Evolutionary conservation across 306 rosid species (phyloP).

Genomic region (Vicia sativa): DNA sequence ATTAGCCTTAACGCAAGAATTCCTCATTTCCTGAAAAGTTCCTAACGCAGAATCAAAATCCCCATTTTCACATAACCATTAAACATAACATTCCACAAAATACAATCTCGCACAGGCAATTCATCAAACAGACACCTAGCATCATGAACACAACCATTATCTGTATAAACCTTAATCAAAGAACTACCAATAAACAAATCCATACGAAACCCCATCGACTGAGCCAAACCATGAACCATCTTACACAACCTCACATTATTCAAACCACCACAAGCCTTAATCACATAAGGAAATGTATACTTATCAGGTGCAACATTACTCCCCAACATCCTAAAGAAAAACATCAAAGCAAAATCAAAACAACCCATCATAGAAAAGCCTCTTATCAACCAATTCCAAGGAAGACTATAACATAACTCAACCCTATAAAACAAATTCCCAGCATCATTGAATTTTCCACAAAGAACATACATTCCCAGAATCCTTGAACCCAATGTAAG

Average conservation of each 20-base stretch:
- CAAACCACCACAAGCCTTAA: slow-evolving; percentile 77
- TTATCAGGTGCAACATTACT: slow-evolving; percentile 69
- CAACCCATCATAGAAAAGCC: slow-evolving; percentile 60
- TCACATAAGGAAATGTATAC: slow-evolving; percentile 83
- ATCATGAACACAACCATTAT: slow-evolving; percentile 58
- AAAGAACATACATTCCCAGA: slow-evolving; percentile 68
- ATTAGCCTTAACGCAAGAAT: slow-evolving; percentile 45
- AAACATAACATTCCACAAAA: slow-evolving; percentile 88
- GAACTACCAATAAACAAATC: slow-evolving; percentile 78
- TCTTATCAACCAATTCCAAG: slow-evolving; percentile 92
- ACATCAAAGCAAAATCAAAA: slow-evolving; percentile 60
- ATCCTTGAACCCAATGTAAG: slow-evolving; percentile 47
- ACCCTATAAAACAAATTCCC: slow-evolving; percentile 61
- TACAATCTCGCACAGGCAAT: slow-evolving; percentile 59
- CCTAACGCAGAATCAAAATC: slow-evolving; percentile 50
- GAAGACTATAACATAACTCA: slow-evolving; percentile 50
- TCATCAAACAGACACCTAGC: slow-evolving; percentile 69
- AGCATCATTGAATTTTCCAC: slow-evolving; percentile 59
- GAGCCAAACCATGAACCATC: slow-evolving; percentile 52
- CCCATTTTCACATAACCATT: slow-evolving; percentile 63
- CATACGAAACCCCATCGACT: slow-evolving; percentile 52
- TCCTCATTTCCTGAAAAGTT: slow-evolving; percentile 60
- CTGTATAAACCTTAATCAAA: slow-evolving; percentile 67
- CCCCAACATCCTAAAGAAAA: slow-evolving; percentile 82
- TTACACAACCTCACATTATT: slow-evolving; percentile 58